phyloP scores from a whole-genome alignment of 2,329 filamentous ascomycete species.

The Phaeosphaeriaceae sp. region DNA sequence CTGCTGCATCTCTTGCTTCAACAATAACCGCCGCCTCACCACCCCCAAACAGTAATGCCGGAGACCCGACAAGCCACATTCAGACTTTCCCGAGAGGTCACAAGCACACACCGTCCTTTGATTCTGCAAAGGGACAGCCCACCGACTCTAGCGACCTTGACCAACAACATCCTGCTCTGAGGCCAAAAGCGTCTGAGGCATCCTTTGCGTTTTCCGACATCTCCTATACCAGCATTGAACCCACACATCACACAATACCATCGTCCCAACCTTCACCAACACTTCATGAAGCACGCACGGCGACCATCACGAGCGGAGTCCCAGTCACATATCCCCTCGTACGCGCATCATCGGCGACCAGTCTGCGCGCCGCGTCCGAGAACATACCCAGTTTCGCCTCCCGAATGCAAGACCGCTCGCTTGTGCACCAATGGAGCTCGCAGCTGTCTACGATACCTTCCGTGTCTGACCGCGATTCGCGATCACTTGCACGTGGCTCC shows the following conservation, averaged over 20 bases:
- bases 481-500: constrained; percentile 40
- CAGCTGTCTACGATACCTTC: constrained; percentile 49
- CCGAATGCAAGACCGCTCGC: constrained; percentile 48
- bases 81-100: constrained; percentile 30
- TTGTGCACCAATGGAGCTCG: constrained; percentile 50
- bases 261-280: constrained; percentile 37
- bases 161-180: constrained; percentile 35
- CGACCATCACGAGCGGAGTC: constrained; percentile 42
- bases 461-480: constrained; percentile 45
- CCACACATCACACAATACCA: constrained; percentile 27
- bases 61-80: constrained; percentile 37
- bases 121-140: constrained; percentile 40
- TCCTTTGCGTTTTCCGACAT: constrained; percentile 47
- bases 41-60: constrained; percentile 32
- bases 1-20: constrained; percentile 46
- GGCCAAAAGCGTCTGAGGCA: constrained; percentile 37
- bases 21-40: constrained; percentile 32
- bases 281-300: constrained; percentile 46
- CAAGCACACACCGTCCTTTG: constrained; percentile 35
- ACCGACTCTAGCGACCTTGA: constrained; percentile 40
- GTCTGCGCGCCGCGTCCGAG: constrained; percentile 45
- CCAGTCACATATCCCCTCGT: constrained; percentile 46
- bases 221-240: constrained; percentile 43
- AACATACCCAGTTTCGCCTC: constrained; percentile 42
- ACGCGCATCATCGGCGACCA: constrained; percentile 45